Evolutionary conservation across 495 filamentous ascomycete genomes (phyloP), one percentile per base, ranked within the genome.

Genomic region (Neurospora sp.): DNA sequence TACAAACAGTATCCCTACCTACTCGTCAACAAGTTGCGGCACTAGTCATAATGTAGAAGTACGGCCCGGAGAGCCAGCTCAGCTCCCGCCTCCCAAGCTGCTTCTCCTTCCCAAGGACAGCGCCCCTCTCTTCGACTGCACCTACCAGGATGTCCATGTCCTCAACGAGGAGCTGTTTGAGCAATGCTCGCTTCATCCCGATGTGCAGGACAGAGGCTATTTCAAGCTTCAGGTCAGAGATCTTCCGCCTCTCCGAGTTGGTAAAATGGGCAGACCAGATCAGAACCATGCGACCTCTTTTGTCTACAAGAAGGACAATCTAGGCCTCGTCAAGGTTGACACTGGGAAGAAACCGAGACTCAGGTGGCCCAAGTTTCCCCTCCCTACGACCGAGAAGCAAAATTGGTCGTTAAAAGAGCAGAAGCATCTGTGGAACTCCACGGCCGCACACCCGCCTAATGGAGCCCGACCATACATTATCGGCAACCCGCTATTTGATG

Each of bases 81-180:
- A 72, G 46, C 39, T 16, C 9, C 10, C 4, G 20, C 76, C 74
- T 11, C 54, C 54, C 54, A 35, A 66, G 54, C 54, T 66, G 14
- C 54, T 66, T 66, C 20, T 73, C 7, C 71, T 73, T 8, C 76
- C 70, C 16, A 69, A 71, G 16, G 69, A 75, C 46, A 69, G 75
- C 12, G 72, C 78, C 27, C 79, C 78, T 11, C 72, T 81, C 38
- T 81, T 81, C 54, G 73, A 75, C 71, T 80, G 78, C 71, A 77
- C 69, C 23, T 81, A 81, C 73, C 72, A 73, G 39, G 79, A 81
- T 41, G 72, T 81, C n/a, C 71, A 78, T 70, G 44, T 75, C 16
- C 71, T 81, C 48, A 80, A 80, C 44, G 79, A 81, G 72, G 77
- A 80, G 20, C 72, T 79, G 18, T 78, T 79, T 38, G 79, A 81